Base-by-base conservation (phyloP, 2,329 filamentous ascomycete species). In the Paramyrothecium sp. region DNA sequence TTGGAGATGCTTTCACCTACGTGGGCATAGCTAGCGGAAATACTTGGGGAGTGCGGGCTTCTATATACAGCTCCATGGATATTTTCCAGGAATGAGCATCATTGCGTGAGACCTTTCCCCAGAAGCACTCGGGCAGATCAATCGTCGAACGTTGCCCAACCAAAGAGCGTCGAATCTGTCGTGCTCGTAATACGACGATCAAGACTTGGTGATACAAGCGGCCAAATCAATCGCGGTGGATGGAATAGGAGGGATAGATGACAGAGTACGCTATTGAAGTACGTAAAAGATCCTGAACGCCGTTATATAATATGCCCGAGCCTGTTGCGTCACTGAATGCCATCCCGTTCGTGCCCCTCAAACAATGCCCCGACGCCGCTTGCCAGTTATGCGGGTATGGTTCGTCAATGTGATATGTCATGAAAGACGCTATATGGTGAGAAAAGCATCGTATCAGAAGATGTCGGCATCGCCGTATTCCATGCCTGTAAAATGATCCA, bases 1-100 rank as follows among this genome's bases (percentile, higher is more conserved):
- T 7, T 44, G 12, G 7, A 86, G 88, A 91, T 76, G 86, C 83
- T 1, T 90, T 82, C 67, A 90, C 89, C 2, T 82, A 89, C 68
- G 74, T 91, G 26, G 84, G 84, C 3, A 84, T 91, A 56, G 78
- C 78, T 17, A 77, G 75, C 12, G 78, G 78, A 0, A 91, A 91
- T 67, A 70, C 78, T 1, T 91, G 83, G 79, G 81, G 81, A 1
- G 72, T 92, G 57, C 82, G 78, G 64, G 81, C 87, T 12, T 85
- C 82, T 4, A 75, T 85, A 33, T 85, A 85, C 62, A 79, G 71
- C 60, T 83, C 81, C 2, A 67, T 58, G 16, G 77, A 81, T 33
- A 65, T 73, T 34, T 70, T 80, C 23, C 49, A 23, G 57, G 50
- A 58, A 51, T 30, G 26, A 30, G 10, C 26, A 10, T 30, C 26